Conservation (phyloP, 176 grass and related monocot genomes). For the Oropetium thomaeum region DNA sequence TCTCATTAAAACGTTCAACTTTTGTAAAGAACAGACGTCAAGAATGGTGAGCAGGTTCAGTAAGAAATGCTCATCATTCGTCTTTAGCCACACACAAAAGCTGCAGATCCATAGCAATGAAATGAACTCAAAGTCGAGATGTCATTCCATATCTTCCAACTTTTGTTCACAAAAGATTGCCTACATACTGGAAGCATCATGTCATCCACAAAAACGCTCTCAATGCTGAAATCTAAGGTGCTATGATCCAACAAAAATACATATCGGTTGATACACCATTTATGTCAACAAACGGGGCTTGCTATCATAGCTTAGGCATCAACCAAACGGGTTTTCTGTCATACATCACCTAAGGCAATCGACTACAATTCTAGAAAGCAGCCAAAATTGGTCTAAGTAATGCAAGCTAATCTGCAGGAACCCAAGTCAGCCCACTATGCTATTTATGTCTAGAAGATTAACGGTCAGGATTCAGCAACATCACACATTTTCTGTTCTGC, state of each 20-base stretch:
- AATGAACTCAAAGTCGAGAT: neutral
- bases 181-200: slow-evolving; percentile 18
- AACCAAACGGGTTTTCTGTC: neutral
- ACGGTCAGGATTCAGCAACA: slow-evolving; percentile 13
- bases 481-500: slow-evolving; percentile 5
- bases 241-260: neutral
- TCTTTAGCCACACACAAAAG: neutral
- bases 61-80: neutral
- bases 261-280: neutral
- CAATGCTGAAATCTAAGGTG: neutral
- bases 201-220: neutral
- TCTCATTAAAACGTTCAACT: neutral
- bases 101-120: neutral
- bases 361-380: neutral
- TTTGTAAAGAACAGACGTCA: neutral
- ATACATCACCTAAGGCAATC: slow-evolving; percentile 12
- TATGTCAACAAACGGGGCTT: neutral
- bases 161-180: neutral
- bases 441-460: slow-evolving; percentile 38
- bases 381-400: slow-evolving; percentile 28
- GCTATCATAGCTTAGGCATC: neutral
- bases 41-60: neutral
- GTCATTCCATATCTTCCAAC: neutral
- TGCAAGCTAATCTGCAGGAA: slow-evolving; percentile 26
- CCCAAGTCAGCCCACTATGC: slow-evolving; percentile 30